Base-by-base conservation (phyloP, 2,329 filamentous ascomycete species). In the Macroventuria anomochaeta region DNA sequence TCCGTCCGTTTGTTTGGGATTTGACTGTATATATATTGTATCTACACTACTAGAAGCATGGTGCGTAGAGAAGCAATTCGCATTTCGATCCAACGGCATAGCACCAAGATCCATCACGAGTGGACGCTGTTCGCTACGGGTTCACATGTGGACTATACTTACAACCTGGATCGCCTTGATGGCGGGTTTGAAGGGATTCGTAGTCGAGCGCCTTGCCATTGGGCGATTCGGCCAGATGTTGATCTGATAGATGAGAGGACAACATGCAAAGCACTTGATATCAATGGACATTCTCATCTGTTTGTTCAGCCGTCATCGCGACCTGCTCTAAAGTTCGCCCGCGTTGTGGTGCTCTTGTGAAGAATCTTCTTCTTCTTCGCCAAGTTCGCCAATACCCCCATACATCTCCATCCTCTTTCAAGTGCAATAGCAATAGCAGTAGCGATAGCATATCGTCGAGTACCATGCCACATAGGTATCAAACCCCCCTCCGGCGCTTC, bases 141-240 rank as follows among this genome's bases (percentile, higher is more conserved):
- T n/a, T n/a, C n/a, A n/a, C n/a, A n/a, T n/a, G 39, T 21, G 38
- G 5, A 6, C 7, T 5, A 17, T 26, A 34, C 29, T 44, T 33
- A 42, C 39, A 49, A 49, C 46, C 46, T 49, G 46, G 46, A 49
- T 41, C 41, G 37, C 41, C 46, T 49, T 49, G 46, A 49, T 49
- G n/a, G n/a, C n/a, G n/a, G n/a, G n/a, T 21, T 23, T 28, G 13
- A n/a, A 20, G 1, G 5, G 57, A 59, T n/a, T 78, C 77, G 78
- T 79, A 79, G 77, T 79, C 77, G 79, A 77, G 75, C 77, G 74
- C 75, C 76, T 79, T 80, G 76, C 77, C 78, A 80, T 80, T 80
- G 77, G 77, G 78, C 77, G 77, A 80, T 56, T 53, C 49, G 57
- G 46, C 55, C 52, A 52, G 50, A 44, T 44, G 23, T 3, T 55